These are phyloP conservation scores for Bretschneidera sinensis DNA, from an alignment of 345 rosid species.

Conservation along the genomic window DNA sequence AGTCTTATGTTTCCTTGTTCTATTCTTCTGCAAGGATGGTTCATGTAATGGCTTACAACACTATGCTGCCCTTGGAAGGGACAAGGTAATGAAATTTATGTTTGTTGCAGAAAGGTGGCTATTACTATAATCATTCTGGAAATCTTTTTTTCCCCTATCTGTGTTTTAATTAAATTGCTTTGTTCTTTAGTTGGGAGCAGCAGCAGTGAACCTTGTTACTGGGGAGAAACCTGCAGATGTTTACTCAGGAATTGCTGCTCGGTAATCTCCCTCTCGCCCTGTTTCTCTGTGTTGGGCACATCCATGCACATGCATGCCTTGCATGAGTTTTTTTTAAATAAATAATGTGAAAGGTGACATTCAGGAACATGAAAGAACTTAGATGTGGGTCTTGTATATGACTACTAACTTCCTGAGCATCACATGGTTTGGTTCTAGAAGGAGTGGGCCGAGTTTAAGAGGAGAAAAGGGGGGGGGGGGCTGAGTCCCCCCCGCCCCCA, in stretches of 20 bases:
- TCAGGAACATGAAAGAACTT: too few relatives aligned
- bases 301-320: too few relatives aligned
- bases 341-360: not conserved
- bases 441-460: too few relatives aligned
- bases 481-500: too few relatives aligned
- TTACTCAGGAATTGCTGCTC: conserved; percentile 84
- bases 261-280: conserved; percentile 39
- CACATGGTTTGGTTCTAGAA: not conserved
- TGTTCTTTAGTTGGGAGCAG: conserved; percentile 82
- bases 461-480: too few relatives aligned
- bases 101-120: not conserved
- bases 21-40: conserved; percentile 70
- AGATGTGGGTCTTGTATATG: too few relatives aligned
- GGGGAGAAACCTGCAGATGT: conserved; percentile 95
- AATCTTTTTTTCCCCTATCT: conserved; percentile 1
- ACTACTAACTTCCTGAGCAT: not conserved
- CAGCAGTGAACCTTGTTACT: conserved; percentile 88
- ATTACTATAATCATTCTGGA: not conserved
- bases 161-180: conserved; percentile 17
- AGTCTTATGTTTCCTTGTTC: conserved; percentile 14
- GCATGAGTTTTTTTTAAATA: not conserved
- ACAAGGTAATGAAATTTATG: conserved; percentile 56
- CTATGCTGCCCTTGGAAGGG: conserved; percentile 99
- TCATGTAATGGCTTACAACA: conserved; percentile 99
- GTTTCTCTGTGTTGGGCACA: not conserved